Percentiles rank a stretch among this genome's conserved stretches.
Conservation (phyloP, 176 grass and related monocot genomes). For the Urochloa ruziziensis region DNA sequence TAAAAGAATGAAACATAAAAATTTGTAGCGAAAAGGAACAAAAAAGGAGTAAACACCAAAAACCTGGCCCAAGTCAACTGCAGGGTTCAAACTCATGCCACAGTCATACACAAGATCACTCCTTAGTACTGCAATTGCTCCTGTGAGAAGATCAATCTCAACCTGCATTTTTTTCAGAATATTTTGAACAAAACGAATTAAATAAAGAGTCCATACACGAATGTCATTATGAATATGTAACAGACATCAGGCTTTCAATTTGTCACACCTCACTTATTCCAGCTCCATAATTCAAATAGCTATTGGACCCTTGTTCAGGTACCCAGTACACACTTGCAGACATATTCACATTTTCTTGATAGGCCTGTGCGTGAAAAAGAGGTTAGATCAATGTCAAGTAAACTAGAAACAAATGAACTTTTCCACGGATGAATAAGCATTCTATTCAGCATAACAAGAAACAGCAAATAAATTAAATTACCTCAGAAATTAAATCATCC, state of each 20-base stretch:
- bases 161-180: conserved; percentile 36
- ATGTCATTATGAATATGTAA: background rate
- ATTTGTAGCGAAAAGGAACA: background rate
- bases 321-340: conserved; percentile 60
- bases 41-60: background rate
- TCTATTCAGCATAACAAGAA: background rate
- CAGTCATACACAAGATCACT: conserved; percentile 62
- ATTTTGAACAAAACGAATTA: background rate
- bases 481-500: conserved; percentile 62
- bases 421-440: background rate
- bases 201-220: background rate
- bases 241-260: background rate
- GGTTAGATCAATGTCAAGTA: background rate
- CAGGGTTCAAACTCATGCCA: conserved; percentile 72
- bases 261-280: conserved; percentile 46
- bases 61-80: conserved; percentile 71
- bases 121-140: conserved; percentile 53
- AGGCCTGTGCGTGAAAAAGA: conserved; percentile 31
- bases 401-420: background rate
- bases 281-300: conserved; percentile 71
- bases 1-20: background rate
- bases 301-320: conserved; percentile 31
- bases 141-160: conserved; percentile 65
- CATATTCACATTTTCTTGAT: conserved; percentile 45
- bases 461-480: background rate